Conservation (phyloP, 129 eudicot species). For the Flaveria sonorensis region DNA sequence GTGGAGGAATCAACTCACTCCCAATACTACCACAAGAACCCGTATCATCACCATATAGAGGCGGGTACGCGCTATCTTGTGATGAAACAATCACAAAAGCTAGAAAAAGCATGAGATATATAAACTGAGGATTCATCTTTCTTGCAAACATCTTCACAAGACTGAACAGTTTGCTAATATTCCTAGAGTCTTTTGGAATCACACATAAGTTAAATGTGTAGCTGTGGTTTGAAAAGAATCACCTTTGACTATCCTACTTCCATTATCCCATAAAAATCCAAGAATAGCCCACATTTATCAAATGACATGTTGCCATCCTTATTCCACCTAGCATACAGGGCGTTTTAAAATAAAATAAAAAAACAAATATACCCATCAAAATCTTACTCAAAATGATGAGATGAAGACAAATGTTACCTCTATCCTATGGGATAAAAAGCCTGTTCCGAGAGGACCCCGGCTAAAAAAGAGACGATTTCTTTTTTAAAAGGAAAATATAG, state of each 20-base stretch:
- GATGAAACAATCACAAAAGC: constrained; percentile 20
- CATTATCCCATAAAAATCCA: constrained; percentile 22
- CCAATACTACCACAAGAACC: constrained; percentile 24
- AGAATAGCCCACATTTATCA: constrained; percentile 1
- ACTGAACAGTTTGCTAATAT: constrained; percentile 14
- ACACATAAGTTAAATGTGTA: not conserved
- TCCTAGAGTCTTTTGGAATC: constrained; percentile 4
- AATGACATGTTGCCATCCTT: not conserved
- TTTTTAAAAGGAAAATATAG: no score
- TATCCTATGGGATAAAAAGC: no score
- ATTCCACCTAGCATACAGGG: constrained; percentile 1
- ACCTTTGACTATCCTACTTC: constrained; percentile 10
- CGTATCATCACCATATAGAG: constrained; percentile 21
- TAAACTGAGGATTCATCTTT: constrained; percentile 30
- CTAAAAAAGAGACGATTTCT: no score
- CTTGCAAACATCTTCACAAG: constrained; percentile 8
- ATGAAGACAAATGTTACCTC: no score
- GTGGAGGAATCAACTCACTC: constrained; percentile 34
- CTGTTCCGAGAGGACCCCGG: no score
- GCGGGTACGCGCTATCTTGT: constrained; percentile 29
- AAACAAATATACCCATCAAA: not conserved
- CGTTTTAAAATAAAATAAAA: not conserved
- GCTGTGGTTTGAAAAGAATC: not conserved
- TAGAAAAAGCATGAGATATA: constrained; percentile 19
- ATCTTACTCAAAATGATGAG: no score